Base-by-base conservation (phyloP, 306 rosid genomes). In the Rosa rugosa region DNA sequence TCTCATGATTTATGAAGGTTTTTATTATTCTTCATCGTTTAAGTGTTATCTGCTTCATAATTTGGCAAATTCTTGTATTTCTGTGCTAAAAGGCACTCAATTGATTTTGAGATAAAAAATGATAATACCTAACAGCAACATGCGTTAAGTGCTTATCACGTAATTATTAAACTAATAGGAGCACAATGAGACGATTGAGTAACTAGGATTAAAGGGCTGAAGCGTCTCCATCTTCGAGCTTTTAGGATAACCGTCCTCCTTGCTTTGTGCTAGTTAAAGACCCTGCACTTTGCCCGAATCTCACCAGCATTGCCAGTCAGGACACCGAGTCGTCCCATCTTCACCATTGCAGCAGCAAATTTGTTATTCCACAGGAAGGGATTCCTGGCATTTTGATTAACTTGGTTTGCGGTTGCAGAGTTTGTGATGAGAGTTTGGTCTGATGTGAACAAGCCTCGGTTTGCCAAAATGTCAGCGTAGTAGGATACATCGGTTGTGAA, bases 341-440 rank as follows among this genome's bases (percentile, higher is more conserved):
- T 92, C 57, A 89, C 86, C 92, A 90, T 90, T 20, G 92, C 94
- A 62, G 76, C 85, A 0, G 91, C 88, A 76, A 90, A 89, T 20
- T 86, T 85, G 46, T 6, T 41, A 64, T 70, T 69, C 96, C 96
- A 92, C 3, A 84, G 65, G 44, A 36, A 11, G 3, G 89, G 78
- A 31, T 75, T 41, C 81, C 74, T 80, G 11, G 92, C 93, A 78
- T 89, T 77, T 49, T 82, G 86, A 12, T 72, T 69, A 77, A 86
- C 92, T 82, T 77, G 89, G 51, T 45, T 83, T 12, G 89, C 89
- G 42, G 96, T 87, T 57, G 44, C 70, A 40, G 84, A 11, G 77
- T 75, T 71, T 0, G 82, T 77, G 56, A 92, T 51, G 73, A 89
- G 92, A 36, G 92, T 77, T 68, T 90, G 96, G 67, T 92, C 96